Evolutionary conservation across 371 early-diverging fungal genomes (phyloP).

Genomic region (Lichtheimia ornata): DNA sequence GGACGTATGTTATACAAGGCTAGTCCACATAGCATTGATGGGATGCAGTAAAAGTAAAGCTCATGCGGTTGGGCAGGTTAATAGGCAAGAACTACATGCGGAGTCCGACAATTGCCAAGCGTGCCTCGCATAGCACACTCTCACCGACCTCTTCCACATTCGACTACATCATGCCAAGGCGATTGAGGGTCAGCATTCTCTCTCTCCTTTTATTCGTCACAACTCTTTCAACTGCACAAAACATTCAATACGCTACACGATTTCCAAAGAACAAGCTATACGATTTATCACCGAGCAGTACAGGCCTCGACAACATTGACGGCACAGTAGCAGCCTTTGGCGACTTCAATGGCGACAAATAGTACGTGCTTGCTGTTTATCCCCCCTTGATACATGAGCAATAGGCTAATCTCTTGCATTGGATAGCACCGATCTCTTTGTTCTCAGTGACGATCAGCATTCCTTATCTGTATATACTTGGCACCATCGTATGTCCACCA

Average conservation of each 20-base stretch:
- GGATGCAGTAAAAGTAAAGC: too few species aligned
- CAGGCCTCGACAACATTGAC: constrained; percentile 63
- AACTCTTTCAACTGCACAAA: constrained; percentile 21
- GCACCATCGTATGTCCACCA: constrained; percentile 49
- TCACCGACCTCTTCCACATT: too few species aligned
- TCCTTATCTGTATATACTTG: constrained; percentile 70
- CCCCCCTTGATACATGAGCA: neutral
- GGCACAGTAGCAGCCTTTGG: constrained; percentile 84
- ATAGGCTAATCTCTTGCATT: neutral
- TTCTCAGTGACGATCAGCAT: constrained; percentile 65
- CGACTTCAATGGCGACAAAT: constrained; percentile 85
- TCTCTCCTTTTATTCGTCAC: constrained; percentile 8
- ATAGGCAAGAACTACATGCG: too few species aligned
- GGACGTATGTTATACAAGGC: too few species aligned
- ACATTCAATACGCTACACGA: constrained; percentile 41
- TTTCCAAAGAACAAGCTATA: constrained; percentile 48
- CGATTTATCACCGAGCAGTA: constrained; percentile 28
- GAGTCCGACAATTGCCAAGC: too few species aligned
- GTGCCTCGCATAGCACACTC: too few species aligned
- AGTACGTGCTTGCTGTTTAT: constrained; percentile 32
- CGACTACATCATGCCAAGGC: neutral
- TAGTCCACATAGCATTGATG: too few species aligned
- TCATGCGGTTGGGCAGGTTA: too few species aligned
- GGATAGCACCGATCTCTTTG: constrained; percentile 76
- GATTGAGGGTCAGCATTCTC: neutral